A percentile compares a stretch with the other conserved stretches of the same genome.
These are phyloP conservation scores for Raphanus hybrid DNA, from an alignment of 441 rosid genomes.

Conservation along the genomic window DNA sequence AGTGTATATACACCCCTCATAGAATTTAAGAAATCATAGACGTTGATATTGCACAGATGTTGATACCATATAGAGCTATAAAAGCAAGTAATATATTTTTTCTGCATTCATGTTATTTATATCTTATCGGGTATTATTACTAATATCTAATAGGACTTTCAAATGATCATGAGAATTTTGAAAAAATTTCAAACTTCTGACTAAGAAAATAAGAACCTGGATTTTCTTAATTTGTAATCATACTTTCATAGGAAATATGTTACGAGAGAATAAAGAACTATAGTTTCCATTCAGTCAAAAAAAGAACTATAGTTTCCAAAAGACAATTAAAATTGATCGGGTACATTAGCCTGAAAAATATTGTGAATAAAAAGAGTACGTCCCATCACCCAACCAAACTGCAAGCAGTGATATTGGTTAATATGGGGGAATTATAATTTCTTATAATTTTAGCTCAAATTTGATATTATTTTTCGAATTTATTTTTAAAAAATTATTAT, in stretches of 20 bases:
- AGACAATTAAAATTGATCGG: background rate
- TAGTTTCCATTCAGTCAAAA: background rate
- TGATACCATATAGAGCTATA: too few relatives aligned
- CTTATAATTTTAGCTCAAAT: too few relatives aligned
- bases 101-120: too few relatives aligned
- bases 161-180: background rate
- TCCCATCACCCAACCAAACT: background rate
- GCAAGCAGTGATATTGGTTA: background rate
- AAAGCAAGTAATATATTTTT: too few relatives aligned
- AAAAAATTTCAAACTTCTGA: background rate
- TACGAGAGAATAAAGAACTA: background rate
- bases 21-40: background rate
- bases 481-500: too few relatives aligned
- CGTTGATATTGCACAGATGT: background rate
- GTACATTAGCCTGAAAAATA: background rate
- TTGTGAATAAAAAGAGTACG: background rate
- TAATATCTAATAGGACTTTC: constrained; percentile 2
- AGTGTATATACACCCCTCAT: background rate
- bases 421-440: background rate
- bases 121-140: background rate
- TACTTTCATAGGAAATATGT: background rate
- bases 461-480: too few relatives aligned
- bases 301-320: background rate
- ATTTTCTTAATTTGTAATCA: background rate
- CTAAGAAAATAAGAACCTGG: background rate